phyloP scores from a whole-genome alignment of 1,284 basidiomycete species.

The Mycosarcoma mackinlayi region DNA sequence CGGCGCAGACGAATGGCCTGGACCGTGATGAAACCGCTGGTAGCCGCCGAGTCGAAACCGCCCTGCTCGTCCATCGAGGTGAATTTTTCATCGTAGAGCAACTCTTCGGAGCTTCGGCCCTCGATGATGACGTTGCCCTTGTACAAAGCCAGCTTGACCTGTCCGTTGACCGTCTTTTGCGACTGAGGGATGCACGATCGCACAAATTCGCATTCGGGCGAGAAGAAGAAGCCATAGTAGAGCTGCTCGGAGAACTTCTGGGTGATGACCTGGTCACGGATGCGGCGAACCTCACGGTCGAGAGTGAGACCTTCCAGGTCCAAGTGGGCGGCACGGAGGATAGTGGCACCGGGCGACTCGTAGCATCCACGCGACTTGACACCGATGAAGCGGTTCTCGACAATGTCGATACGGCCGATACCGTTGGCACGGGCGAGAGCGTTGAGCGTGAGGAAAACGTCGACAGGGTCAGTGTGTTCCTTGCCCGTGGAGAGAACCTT shows the following conservation, averaged over 20 bases:
- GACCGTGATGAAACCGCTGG: slow-evolving; percentile 66
- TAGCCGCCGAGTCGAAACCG: slow-evolving; percentile 78
- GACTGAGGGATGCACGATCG: slow-evolving; percentile 81
- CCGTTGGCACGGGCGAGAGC: slow-evolving; percentile 92
- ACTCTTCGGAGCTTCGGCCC: slow-evolving; percentile 88
- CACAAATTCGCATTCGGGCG: slow-evolving; percentile 91
- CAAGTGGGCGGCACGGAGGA: slow-evolving; percentile 93
- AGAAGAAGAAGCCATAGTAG: slow-evolving; percentile 95
- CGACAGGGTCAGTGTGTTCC: slow-evolving; percentile 83
- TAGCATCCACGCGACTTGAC: slow-evolving; percentile 99
- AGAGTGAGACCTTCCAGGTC: slow-evolving; percentile 97
- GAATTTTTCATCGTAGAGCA: slow-evolving; percentile 91
- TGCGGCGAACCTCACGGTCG: slow-evolving; percentile 93
- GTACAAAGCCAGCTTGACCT: slow-evolving; percentile 89
- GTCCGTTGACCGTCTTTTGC: slow-evolving; percentile 95
- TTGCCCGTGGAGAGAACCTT: slow-evolving; percentile 57
- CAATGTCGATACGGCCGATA: slow-evolving; percentile 96
- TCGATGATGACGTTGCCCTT: slow-evolving; percentile 96
- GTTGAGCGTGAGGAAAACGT: slow-evolving; percentile 93
- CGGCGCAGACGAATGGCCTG: slow-evolving; percentile 65
- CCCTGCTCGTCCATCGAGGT: slow-evolving; percentile 99
- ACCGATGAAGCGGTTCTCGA: slow-evolving; percentile 99
- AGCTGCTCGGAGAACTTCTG: slow-evolving; percentile 88
- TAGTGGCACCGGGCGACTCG: slow-evolving; percentile 95
- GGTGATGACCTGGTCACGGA: slow-evolving; percentile 95